Evolutionary conservation across 1,284 basidiomycete genomes (phyloP).

Genomic region (Trametes sp.): DNA sequence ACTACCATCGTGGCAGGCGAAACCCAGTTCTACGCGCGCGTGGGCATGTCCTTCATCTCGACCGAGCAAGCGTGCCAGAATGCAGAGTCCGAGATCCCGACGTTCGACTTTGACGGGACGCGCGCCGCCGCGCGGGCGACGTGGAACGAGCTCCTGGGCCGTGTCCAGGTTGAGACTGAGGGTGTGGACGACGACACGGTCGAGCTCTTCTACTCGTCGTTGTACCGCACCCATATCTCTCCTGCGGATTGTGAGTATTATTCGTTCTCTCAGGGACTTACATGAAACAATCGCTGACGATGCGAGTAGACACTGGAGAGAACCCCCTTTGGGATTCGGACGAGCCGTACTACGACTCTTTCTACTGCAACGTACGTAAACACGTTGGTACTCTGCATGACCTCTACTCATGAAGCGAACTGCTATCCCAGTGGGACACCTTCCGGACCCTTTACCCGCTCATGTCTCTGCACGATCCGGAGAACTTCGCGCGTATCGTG

Average conservation of each 20-base stretch:
- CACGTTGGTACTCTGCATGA: background rate
- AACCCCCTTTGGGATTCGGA: slow-evolving; percentile 70
- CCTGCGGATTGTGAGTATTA: slow-evolving; percentile 64
- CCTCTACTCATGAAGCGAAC: background rate
- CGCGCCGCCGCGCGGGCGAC: slow-evolving; percentile 50
- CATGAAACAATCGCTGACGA: background rate
- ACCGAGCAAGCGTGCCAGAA: slow-evolving; percentile 64
- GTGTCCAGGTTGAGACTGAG: slow-evolving; percentile 60
- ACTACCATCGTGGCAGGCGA: slow-evolving; percentile 32
- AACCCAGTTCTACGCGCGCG: slow-evolving; percentile 59
- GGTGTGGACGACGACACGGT: slow-evolving; percentile 57
- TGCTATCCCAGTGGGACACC: slow-evolving; percentile 63
- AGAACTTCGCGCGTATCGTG: slow-evolving; percentile 62
- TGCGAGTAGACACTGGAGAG: slow-evolving; percentile 64
- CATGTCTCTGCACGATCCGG: slow-evolving; percentile 66
- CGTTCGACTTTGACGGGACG: slow-evolving; percentile 61
- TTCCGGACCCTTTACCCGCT: slow-evolving; percentile 66
- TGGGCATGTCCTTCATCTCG: slow-evolving; percentile 69
- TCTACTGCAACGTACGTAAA: slow-evolving; percentile 65
- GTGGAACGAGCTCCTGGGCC: slow-evolving; percentile 65
- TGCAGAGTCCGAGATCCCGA: slow-evolving; percentile 65
- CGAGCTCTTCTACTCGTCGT: slow-evolving; percentile 65
- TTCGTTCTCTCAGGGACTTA: background rate
- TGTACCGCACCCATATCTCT: slow-evolving; percentile 71
- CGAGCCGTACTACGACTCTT: slow-evolving; percentile 71